Conservation (phyloP, 78 protist genomes). For the Cavenderia fasciculata region DNA sequence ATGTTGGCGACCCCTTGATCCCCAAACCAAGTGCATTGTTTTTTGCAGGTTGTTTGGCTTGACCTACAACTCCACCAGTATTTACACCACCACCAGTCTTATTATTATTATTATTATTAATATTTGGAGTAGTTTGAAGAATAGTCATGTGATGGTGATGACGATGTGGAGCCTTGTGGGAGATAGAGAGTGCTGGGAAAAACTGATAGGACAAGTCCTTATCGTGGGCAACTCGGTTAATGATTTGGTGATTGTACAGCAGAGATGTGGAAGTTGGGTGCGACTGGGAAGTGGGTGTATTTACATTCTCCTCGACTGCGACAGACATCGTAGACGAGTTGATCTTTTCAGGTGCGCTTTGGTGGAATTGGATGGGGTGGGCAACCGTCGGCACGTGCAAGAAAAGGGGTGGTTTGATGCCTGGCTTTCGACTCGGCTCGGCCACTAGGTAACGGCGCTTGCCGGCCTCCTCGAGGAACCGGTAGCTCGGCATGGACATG, state of each 20-base stretch:
- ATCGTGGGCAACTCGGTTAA: constrained; percentile 62
- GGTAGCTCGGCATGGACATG: constrained; percentile 5
- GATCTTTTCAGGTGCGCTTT: constrained; percentile 49
- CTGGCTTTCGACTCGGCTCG: constrained; percentile 52
- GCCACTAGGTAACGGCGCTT: constrained; percentile 26
- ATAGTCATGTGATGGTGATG: neutral
- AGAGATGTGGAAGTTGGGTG: constrained; percentile 45
- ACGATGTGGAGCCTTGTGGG: neutral
- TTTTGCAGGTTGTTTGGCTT: too few species aligned
- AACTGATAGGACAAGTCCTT: constrained; percentile 48
- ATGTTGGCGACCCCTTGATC: too few species aligned
- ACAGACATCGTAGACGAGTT: constrained; percentile 11
- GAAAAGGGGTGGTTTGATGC: constrained; percentile 54
- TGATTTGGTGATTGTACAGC: constrained; percentile 46
- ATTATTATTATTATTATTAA: too few species aligned
- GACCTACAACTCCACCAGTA: too few species aligned
- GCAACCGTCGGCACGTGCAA: constrained; percentile 43
- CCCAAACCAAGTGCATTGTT: too few species aligned
- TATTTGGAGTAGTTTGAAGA: too few species aligned
- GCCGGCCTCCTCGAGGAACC: constrained; percentile 49
- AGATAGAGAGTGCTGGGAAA: constrained; percentile 40
- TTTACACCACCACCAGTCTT: neutral
- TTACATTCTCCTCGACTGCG: constrained; percentile 60
- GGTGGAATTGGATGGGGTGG: constrained; percentile 67
- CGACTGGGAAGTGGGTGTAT: too few species aligned